phyloP scores from a whole-genome alignment of 768 basidiomycete genomes.

The Agaricus subrufescens region DNA sequence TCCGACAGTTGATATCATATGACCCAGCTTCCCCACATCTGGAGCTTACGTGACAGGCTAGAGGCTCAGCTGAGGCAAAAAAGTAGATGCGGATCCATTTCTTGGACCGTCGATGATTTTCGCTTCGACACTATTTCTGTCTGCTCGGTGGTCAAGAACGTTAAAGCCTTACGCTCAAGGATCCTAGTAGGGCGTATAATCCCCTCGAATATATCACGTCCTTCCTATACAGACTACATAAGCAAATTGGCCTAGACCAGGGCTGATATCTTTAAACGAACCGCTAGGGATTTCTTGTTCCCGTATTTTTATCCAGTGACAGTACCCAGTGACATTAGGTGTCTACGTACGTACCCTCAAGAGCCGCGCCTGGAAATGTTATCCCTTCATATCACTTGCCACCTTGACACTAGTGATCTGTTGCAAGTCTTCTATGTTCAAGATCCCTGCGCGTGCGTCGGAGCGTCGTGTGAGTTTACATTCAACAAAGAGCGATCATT shows the following conservation, averaged over 20 bases:
- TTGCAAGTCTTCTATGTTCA: conserved; percentile 47
- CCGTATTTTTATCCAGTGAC: conserved; percentile 56
- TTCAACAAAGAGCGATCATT: conserved; percentile 50
- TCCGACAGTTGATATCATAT: conserved; percentile 6
- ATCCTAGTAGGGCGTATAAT: conserved; percentile 29
- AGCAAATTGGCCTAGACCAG: conserved; percentile 26
- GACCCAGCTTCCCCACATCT: background rate
- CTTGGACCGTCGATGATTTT: conserved; percentile 38
- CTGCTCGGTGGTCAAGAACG: conserved; percentile 42
- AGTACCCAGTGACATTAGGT: conserved; percentile 48
- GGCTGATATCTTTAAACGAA: conserved; percentile 43
- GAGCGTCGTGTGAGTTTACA: conserved; percentile 58
- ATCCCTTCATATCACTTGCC: conserved; percentile 54
- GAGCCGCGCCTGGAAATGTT: conserved; percentile 54
- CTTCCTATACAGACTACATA: too few relatives aligned
- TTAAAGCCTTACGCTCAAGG: conserved; percentile 41
- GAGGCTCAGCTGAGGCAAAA: background rate
- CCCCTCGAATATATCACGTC: conserved; percentile 37
- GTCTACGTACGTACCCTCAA: conserved; percentile 47
- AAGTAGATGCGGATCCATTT: background rate
- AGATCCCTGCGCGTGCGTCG: conserved; percentile 52
- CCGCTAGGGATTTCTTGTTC: conserved; percentile 27
- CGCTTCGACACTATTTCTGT: conserved; percentile 48
- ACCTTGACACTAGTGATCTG: conserved; percentile 33
- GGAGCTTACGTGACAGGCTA: background rate